These are phyloP conservation scores for Oryza glaberrima DNA, from an alignment of 176 grass and related monocot genomes.

Conservation along the genomic window DNA sequence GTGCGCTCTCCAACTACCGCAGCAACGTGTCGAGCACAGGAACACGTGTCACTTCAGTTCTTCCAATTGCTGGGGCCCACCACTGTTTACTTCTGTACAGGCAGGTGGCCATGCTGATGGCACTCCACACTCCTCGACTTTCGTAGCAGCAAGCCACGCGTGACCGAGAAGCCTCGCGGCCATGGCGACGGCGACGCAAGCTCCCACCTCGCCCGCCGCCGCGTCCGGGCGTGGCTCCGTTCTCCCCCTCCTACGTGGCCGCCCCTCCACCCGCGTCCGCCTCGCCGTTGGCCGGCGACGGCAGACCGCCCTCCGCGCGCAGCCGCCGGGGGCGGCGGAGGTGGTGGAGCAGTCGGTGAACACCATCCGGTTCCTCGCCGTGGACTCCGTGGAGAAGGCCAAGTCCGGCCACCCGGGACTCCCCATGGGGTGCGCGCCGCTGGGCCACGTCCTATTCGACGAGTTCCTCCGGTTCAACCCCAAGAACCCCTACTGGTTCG, in stretches of 20 bases:
- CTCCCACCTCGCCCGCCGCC: conserved; percentile 12
- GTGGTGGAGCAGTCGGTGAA: conserved; percentile 77
- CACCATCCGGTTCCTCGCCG: conserved; percentile 81
- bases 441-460: conserved; percentile 88
- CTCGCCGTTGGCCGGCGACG: background rate
- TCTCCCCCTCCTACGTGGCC: background rate
- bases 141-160: background rate
- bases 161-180: conserved; percentile 17
- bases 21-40: background rate
- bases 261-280: background rate
- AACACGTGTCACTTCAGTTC: background rate
- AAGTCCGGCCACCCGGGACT: conserved; percentile 82
- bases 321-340: conserved; percentile 17
- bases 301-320: conserved; percentile 2
- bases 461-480: conserved; percentile 90
- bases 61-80: background rate
- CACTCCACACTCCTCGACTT: background rate
- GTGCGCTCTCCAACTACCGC: too few relatives aligned
- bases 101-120: background rate
- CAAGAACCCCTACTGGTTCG: conserved; percentile 80
- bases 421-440: conserved; percentile 87
- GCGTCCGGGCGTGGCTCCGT: background rate
- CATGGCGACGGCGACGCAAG: conserved; percentile 38
- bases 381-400: conserved; percentile 89
- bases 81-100: background rate